A percentile compares a stretch with the other conserved stretches of the same genome.
These are phyloP conservation scores for Mitragyna speciosa DNA, from an alignment of 257 asterid species.

Conservation along the genomic window DNA sequence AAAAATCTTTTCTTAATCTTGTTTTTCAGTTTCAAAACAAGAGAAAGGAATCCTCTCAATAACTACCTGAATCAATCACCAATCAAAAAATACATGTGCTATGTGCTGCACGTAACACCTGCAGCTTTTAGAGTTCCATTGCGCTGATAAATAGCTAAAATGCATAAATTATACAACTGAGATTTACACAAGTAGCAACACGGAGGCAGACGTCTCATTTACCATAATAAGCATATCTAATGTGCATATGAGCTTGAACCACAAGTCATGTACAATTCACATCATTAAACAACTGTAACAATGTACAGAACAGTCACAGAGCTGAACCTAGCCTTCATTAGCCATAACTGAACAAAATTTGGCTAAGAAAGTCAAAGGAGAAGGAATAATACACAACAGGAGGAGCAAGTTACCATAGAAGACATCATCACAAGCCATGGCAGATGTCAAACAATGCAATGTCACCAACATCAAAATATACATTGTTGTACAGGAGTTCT, in stretches of 20 bases:
- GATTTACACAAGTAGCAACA: neutral
- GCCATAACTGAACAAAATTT: conserved; percentile 2
- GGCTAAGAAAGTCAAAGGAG: conserved; percentile 17
- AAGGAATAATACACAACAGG: conserved; percentile 12
- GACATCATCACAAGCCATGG: neutral
- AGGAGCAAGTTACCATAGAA: neutral
- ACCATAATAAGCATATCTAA: neutral
- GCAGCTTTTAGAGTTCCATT: neutral
- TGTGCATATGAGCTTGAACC: neutral
- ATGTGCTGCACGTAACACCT: neutral
- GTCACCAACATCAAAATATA: conserved; percentile 3
- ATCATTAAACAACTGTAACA: conserved; percentile 7
- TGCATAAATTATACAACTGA: neutral
- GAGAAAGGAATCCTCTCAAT: too few relatives aligned
- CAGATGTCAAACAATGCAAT: neutral
- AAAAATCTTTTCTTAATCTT: too few relatives aligned
- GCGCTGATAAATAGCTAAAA: neutral
- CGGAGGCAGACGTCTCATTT: neutral
- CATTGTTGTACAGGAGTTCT: conserved; percentile 13
- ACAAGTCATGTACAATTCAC: conserved; percentile 1
- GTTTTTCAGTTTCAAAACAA: too few relatives aligned
- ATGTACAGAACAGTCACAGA: conserved; percentile 23
- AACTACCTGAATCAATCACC: too few relatives aligned
- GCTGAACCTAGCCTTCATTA: conserved; percentile 21
- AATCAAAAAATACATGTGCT: too few relatives aligned